Base-by-base conservation (phyloP, 2,329 filamentous ascomycete species). In the Monilinia laxa region DNA sequence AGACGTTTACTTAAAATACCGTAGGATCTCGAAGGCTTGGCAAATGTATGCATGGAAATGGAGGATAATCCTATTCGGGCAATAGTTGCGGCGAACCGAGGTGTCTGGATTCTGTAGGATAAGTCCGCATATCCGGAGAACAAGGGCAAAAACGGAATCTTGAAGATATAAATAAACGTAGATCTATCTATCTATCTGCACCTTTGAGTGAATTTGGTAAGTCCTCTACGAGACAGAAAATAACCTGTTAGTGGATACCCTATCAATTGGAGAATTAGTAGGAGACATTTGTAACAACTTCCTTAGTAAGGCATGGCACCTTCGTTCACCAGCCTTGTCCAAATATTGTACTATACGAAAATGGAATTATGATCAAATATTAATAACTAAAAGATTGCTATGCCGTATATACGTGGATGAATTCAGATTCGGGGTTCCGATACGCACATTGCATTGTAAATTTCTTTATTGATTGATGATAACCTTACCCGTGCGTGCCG, bases 401-500 rank as follows among this genome's bases (percentile, higher is more conserved):
- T 49, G 42, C 57, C 42, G 57, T 59, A 18, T 35, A n/a, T 59
- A 18, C 42, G 18, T 42, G 49, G 42, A 59, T 42, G n/a, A 31
- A 31, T 47, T n/a, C 45, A 31, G 55, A 60, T 59, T n/a, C 40
- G 31, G 23, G 11, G 31, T 31, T 12, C 2, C 31, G 35, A 45
- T 20, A 45, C 45, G 40, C 45, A 28, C 49, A 52, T 45, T 28
- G 38, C 18, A 49, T 51, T 25, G 20, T 4, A 18, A 40, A 28
- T 12, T 51, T 23, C 20, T 38, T 31, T 16, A 62, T 38, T 40
- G 59, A 47, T 31, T 18, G 25, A 35, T 18, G 25, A 35, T 9
- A 59, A 49, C 18, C 42, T n/a, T 38, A 49, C 20, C 58, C 28
- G 58, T 47, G 57, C 57, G 57, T 62, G 60, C 60, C 60, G 60